These are phyloP conservation scores for Phytophthora tubulina DNA, from an alignment of 352 stramenopile genomes.

Conservation along the genomic window DNA sequence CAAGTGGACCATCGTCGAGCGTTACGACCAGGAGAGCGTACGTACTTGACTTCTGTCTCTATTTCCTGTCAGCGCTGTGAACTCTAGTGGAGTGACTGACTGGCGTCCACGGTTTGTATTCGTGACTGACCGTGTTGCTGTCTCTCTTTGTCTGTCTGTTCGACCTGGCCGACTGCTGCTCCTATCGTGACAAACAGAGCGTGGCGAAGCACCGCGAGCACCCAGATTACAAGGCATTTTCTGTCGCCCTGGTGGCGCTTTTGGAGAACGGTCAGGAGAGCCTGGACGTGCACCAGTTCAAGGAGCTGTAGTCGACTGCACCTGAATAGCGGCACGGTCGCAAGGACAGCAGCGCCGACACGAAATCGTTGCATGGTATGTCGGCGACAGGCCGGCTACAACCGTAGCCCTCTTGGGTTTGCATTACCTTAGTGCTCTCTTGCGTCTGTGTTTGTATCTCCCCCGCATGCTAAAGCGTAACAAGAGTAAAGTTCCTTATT, in stretches of 20 bases:
- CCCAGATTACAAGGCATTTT: slow-evolving; percentile 24
- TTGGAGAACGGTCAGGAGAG: slow-evolving; percentile 31
- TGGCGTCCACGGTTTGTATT: neutral
- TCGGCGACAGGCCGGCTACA: too few species aligned
- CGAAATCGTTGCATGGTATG: too few species aligned
- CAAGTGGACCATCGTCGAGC: slow-evolving; percentile 39
- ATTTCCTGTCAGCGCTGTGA: neutral
- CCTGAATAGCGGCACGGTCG: too few species aligned
- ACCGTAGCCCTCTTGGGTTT: too few species aligned
- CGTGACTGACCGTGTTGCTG: slow-evolving; percentile 14
- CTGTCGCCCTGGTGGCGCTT: slow-evolving; percentile 13
- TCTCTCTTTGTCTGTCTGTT: neutral
- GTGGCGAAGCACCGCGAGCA: slow-evolving; percentile 29
- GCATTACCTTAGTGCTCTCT: too few species aligned
- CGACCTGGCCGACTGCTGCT: neutral
- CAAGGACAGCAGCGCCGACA: too few species aligned
- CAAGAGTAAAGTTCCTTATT: too few species aligned
- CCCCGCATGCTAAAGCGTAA: too few species aligned
- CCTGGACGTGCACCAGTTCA: slow-evolving; percentile 31
- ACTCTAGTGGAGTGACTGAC: neutral
- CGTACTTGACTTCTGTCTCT: slow-evolving; percentile 2
- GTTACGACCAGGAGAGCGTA: slow-evolving; percentile 36
- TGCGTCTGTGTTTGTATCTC: too few species aligned
- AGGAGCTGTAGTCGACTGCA: slow-evolving; percentile 21
- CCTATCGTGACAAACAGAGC: slow-evolving; percentile 15